These are phyloP conservation scores for Cyclocybe cylindracea DNA, from an alignment of 768 basidiomycete species.

Conservation along the genomic window DNA sequence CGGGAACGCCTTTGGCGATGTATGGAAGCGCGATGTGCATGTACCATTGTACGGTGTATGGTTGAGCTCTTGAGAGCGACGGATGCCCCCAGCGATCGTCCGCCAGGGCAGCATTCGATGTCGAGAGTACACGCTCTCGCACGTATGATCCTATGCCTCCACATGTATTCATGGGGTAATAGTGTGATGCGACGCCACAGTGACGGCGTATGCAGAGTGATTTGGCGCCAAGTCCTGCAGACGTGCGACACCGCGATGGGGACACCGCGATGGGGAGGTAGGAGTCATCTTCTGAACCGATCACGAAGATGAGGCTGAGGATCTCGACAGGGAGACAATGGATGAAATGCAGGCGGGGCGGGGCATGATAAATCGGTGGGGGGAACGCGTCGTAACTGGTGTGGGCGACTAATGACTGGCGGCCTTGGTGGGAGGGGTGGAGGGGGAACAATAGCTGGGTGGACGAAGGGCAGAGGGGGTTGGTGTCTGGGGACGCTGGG, in stretches of 20 bases:
- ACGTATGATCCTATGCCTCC: conserved; percentile 62
- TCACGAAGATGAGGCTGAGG: conserved; percentile 61
- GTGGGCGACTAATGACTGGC: conserved; percentile 34
- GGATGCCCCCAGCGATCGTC: conserved; percentile 22
- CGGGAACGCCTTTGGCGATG: conserved; percentile 59
- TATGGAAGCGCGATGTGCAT: conserved; percentile 58
- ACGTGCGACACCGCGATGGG: conserved; percentile 71
- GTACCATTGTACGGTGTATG: conserved; percentile 55
- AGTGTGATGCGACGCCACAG: conserved; percentile 68
- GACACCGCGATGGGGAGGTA: conserved; percentile 64
- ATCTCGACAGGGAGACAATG: conserved; percentile 63
- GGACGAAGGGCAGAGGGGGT: neutral
- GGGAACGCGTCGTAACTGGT: conserved; percentile 34
- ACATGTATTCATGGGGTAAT: conserved; percentile 54
- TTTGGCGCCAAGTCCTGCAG: conserved; percentile 62
- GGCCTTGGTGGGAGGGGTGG: conserved; percentile 2
- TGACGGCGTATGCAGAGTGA: conserved; percentile 58
- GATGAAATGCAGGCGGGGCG: conserved; percentile 45
- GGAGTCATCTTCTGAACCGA: conserved; percentile 56
- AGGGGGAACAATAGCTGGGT: conserved; percentile 1
- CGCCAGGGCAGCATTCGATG: conserved; percentile 45
- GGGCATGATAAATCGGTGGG: conserved; percentile 45
- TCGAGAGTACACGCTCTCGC: conserved; percentile 64
- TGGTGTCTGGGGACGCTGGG: neutral
- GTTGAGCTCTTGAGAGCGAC: conserved; percentile 36